Evolutionary conservation across 495 filamentous ascomycete species (phyloP).

Genomic region (Neurospora sp.): DNA sequence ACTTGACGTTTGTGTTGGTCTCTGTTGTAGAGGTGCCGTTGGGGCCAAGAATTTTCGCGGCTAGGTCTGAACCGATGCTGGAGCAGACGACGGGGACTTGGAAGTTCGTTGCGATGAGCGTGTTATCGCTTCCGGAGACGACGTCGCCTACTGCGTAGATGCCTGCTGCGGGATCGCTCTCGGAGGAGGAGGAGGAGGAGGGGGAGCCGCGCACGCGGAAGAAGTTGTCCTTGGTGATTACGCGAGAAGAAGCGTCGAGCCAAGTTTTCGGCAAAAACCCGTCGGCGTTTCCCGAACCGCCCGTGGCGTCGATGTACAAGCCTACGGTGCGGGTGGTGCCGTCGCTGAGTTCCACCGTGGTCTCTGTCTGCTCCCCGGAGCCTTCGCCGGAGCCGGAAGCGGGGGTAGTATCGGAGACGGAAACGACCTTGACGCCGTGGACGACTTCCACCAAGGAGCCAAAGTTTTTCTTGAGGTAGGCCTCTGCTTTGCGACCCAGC

Average conservation of each 20-base stretch:
- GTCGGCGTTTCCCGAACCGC: slow-evolving; percentile 36
- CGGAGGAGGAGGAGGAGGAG: not conserved
- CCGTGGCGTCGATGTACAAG: slow-evolving; percentile 44
- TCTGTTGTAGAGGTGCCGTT: too few relatives aligned
- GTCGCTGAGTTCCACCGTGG: slow-evolving; percentile 12
- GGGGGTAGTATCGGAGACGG: not conserved
- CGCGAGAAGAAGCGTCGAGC: not conserved
- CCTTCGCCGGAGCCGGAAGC: not conserved
- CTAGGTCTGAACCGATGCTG: not conserved
- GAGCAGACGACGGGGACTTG: not conserved
- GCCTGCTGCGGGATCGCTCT: not conserved
- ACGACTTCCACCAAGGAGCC: not conserved
- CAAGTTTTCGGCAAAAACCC: slow-evolving; percentile 34
- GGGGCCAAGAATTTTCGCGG: too few relatives aligned
- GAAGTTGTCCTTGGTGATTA: not conserved
- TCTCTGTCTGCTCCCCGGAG: not conserved
- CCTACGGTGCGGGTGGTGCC: slow-evolving; percentile 24
- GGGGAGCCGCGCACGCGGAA: not conserved
- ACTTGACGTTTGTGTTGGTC: not conserved
- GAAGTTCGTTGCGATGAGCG: not conserved
- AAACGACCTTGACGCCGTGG: not conserved
- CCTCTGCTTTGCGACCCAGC: not conserved
- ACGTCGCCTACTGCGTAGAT: slow-evolving; percentile 2
- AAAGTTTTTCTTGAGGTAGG: not conserved
- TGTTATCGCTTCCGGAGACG: slow-evolving; percentile 1